Conservation (phyloP, 2,329 filamentous ascomycete genomes). For the Monilinia aucupariae region DNA sequence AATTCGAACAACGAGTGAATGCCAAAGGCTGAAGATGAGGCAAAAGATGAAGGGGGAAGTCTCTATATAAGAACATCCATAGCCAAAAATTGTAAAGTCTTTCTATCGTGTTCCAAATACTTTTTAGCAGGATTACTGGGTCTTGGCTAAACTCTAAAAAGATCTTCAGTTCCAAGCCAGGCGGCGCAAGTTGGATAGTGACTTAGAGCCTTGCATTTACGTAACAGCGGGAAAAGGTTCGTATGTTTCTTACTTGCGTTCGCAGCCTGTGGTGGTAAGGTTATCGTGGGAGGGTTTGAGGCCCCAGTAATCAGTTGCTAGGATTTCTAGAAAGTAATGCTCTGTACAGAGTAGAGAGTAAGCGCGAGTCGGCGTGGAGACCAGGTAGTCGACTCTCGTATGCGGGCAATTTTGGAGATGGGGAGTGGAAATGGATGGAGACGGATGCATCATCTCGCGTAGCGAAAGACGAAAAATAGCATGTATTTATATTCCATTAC, state of each 20-base stretch:
- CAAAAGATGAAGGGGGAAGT: not conserved
- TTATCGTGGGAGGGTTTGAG: not conserved
- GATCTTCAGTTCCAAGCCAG: slow-evolving; percentile 1
- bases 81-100: slow-evolving; percentile 1
- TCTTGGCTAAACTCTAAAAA: slow-evolving; percentile 8
- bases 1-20: slow-evolving; percentile 6
- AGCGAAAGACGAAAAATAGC: too few relatives aligned
- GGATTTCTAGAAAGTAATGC: not conserved
- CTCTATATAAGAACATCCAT: slow-evolving; percentile 5
- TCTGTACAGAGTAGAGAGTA: not conserved
- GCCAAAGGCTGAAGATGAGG: not conserved
- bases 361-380: slow-evolving; percentile 2
- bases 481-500: too few relatives aligned
- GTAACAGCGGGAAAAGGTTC: slow-evolving; percentile 4
- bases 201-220: slow-evolving; percentile 3
- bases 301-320: not conserved
- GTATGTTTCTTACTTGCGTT: not conserved
- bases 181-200: not conserved
- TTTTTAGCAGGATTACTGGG: not conserved
- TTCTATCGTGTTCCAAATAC: slow-evolving; percentile 3
- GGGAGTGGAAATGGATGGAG: slow-evolving; percentile 5
- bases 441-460: slow-evolving; percentile 8
- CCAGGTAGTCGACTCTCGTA: not conserved
- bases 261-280: not conserved
- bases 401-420: not conserved